Evolutionary conservation across 805 yeast genomes (phyloP).

Genomic region (Wickerhamiella slavikovae): DNA sequence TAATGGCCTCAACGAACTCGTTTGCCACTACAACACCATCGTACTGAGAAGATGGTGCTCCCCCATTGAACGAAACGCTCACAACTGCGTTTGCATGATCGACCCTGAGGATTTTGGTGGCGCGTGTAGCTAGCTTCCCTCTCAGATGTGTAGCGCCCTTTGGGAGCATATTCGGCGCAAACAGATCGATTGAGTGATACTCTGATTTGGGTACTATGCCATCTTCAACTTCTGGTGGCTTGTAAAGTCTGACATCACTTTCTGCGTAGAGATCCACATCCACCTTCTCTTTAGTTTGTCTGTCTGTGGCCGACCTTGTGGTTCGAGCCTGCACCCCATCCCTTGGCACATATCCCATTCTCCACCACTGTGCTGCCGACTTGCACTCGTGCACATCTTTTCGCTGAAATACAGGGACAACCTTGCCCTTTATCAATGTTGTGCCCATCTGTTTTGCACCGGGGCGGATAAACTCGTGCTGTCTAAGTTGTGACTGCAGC

Average conservation of each 20-base stretch:
- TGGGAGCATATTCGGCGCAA: slow-evolving; percentile 66
- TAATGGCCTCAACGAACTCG: slow-evolving; percentile 40
- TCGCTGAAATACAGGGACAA: slow-evolving; percentile 33
- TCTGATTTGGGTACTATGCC: slow-evolving; percentile 50
- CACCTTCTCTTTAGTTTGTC: slow-evolving; percentile 9
- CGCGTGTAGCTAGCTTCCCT: slow-evolving; percentile 33
- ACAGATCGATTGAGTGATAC: slow-evolving; percentile 70
- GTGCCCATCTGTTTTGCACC: slow-evolving; percentile 50
- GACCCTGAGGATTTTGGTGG: slow-evolving; percentile 48
- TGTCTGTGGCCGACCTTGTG: slow-evolving; percentile 15
- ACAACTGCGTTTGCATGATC: slow-evolving; percentile 79
- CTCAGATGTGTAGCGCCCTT: slow-evolving; percentile 44
- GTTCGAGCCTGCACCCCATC: slow-evolving; percentile 46
- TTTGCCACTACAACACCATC: slow-evolving; percentile 60
- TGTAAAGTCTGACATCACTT: slow-evolving; percentile 52
- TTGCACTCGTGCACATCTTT: slow-evolving; percentile 39
- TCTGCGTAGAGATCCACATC: slow-evolving; percentile 38
- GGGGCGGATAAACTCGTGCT: slow-evolving; percentile 54
- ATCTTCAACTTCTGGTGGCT: slow-evolving; percentile 36
- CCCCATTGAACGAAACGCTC: slow-evolving; percentile 49
- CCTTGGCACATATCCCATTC: slow-evolving; percentile 55
- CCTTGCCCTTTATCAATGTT: slow-evolving; percentile 27
- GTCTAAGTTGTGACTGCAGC: slow-evolving; percentile 49
- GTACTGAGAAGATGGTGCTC: slow-evolving; percentile 30
- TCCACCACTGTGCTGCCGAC: slow-evolving; percentile 74